phyloP scores from a whole-genome alignment of 2,329 filamentous ascomycete species.

The Epichloe festucae region DNA sequence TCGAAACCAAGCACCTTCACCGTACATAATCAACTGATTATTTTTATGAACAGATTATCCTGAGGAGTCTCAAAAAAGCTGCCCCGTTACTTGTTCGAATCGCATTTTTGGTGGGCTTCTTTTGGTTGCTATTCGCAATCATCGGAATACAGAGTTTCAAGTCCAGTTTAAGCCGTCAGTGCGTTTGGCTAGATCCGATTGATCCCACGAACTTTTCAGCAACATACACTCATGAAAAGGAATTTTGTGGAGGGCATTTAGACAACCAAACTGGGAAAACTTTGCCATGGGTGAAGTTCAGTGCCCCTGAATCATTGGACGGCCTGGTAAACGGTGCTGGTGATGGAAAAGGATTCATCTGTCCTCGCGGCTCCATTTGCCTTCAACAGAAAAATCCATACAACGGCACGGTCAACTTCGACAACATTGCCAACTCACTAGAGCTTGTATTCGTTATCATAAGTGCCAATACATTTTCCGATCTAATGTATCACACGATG shows the following conservation, averaged over 20 bases:
- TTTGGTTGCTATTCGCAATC: slow-evolving; percentile 95
- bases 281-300: slow-evolving; percentile 52
- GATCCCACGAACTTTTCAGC: slow-evolving; percentile 40
- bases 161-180: slow-evolving; percentile 63
- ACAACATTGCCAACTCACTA: slow-evolving; percentile 83
- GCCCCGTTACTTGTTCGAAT: slow-evolving; percentile 85
- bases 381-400: slow-evolving; percentile 68
- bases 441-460: slow-evolving; percentile 97
- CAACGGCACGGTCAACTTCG: slow-evolving; percentile 81
- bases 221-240: slow-evolving; percentile 49
- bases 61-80: slow-evolving; percentile 89
- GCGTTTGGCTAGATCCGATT: slow-evolving; percentile 60
- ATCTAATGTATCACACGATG: slow-evolving; percentile 86
- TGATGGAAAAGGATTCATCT: slow-evolving; percentile 72
- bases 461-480: slow-evolving; percentile 93
- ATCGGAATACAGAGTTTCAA: slow-evolving; percentile 96
- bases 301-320: slow-evolving; percentile 21
- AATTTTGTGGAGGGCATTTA: slow-evolving; percentile 80
- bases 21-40: slow-evolving; percentile 5
- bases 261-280: slow-evolving; percentile 42
- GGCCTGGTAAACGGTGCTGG: slow-evolving; percentile 37
- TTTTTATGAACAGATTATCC: slow-evolving; percentile 52
- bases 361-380: slow-evolving; percentile 71
- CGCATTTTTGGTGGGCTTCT: slow-evolving; percentile 88
- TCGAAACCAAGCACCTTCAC: neutral